Base-by-base conservation (phyloP, 495 filamentous ascomycete genomes). In the Bacidia rubella region DNA sequence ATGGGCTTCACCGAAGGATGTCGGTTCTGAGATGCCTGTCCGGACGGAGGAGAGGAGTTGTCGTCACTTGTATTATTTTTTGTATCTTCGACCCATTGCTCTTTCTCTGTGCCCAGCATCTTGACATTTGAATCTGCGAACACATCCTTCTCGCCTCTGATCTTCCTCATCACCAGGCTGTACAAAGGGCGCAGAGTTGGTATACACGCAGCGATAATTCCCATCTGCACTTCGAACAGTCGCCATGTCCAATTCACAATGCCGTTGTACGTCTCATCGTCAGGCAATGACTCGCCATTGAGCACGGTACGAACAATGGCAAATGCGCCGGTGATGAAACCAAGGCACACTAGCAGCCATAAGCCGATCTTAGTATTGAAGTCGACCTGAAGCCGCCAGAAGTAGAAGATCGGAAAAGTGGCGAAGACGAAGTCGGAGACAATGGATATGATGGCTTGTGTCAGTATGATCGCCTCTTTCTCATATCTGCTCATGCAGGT, bases 221-320 rank as follows among this genome's bases (percentile, higher is more conserved):
- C 56, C 11, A 61, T 52, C 17, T 54, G 51, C 2, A 61, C 59
- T 40, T 61, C 59, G 47, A 61, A 58, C 9, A 53, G 45, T 5
- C 59, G 55, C 59, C 59, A 61, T 0, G 54, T 40, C 59, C 59
- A 61, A 40, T 61, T 56, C 15, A 58, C 51, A 17, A 58, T 58
- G 32, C 59, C 59, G 24, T 55, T 45, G 23, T 61, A 61, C 20
- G 49, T 58, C 20, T 50, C 40, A 32, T 61, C 56, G 20, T 48
- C 27, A 7, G 59, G 59, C 38, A 58, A 17, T 0, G 56, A 41
- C n/a, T 58, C 44, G 24, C 45, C 46, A 24, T 61, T 58, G 32
- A 61, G 49, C 25, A 58, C 56, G 0, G 59, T 61, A 9, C 56
- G 55, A 11, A 61, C 56, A 25, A 61, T 39, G 22, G 56, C 56